Evolutionary conservation across 2,329 filamentous ascomycete genomes (phyloP), one percentile per base, ranked within the genome.

Genomic region (Hymenoscyphus albidus): DNA sequence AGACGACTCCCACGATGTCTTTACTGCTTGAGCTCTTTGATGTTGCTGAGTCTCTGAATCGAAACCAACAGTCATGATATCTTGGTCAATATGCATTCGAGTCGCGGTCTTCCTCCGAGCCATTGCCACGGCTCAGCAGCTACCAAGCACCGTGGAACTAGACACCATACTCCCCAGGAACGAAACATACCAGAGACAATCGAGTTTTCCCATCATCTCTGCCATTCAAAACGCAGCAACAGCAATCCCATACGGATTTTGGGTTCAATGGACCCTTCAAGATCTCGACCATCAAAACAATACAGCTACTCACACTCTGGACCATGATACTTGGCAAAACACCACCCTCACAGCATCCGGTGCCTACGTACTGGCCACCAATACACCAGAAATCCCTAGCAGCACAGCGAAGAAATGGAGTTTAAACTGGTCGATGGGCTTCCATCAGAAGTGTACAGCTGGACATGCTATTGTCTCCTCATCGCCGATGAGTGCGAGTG

Each of bases 351-450:
- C 35, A 22, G 18, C 31, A 22, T 38, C 57, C 5, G 57, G 32
- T n/a, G 31, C 57, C 12, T 58, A 38, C 16, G 12, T 58, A 2
- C 1, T 38, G 35, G 57, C 35, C 35, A 40, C 32, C 57, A 58
- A n/a, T 5, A 22, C 57, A 3, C 18, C 31, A 18, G 57, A 32
- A 3, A 40, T 58, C 2, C 9, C 35, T 5, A 58, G 39, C 3
- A 58, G 57, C 18, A 22, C 13, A 12, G 13, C 57, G 3, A 40
- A 32, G 22, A 38, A n/a, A 39, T 58, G 57, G 57, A 58, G 18
- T 22, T 58, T 58, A n/a, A 22, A 22, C 13, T 58, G 57, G 57
- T 39, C 57, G 5, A 58, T 58, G 57, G 57, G 57, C 27, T 38
- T 58, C 22, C 35, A 58, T 39, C 57, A 58, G 13, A 58, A 58